Percentiles rank a stretch among this genome's conserved stretches.
Conservation (phyloP, 2,329 filamentous ascomycete genomes). For the Pestalotiopsis sp. region DNA sequence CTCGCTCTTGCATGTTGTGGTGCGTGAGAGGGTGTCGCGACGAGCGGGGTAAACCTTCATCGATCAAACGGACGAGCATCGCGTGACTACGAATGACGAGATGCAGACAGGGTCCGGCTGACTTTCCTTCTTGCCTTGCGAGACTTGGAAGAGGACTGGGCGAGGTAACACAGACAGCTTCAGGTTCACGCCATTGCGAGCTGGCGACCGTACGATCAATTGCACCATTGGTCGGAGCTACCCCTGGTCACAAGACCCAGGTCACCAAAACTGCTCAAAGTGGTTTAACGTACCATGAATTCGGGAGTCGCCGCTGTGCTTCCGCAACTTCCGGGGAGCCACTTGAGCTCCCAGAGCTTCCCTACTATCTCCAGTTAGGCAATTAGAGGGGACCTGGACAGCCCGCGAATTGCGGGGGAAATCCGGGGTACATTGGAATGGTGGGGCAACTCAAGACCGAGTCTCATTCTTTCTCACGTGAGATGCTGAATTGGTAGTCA, state of each 20-base stretch:
- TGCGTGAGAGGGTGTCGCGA: conserved; percentile 5
- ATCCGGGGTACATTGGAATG: conserved; percentile 5
- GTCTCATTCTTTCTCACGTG: neutral
- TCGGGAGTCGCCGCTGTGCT: neutral
- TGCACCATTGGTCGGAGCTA: neutral
- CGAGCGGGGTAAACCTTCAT: conserved; percentile 8
- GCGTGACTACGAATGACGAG: conserved; percentile 11
- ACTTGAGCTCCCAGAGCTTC: neutral
- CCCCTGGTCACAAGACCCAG: neutral
- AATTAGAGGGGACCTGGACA: neutral
- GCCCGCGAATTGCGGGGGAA: conserved; percentile 6
- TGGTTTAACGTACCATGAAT: neutral
- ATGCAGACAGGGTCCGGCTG: neutral
- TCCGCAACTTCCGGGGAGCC: neutral
- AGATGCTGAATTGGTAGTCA: neutral
- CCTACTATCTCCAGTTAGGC: neutral
- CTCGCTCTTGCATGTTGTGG: neutral
- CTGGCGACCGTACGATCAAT: conserved; percentile 1
- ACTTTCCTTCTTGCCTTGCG: neutral
- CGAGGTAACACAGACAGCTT: conserved; percentile 1
- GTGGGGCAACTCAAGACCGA: neutral
- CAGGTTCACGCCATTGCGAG: neutral
- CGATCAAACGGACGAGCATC: conserved; percentile 12
- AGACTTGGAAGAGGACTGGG: neutral
- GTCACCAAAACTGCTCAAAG: conserved; percentile 5